Percentiles rank a stretch among this genome's conserved stretches.
These are phyloP conservation scores for Tetradesmus lagerheimii DNA, from an alignment of 139 green algal genomes.

Conservation along the genomic window DNA sequence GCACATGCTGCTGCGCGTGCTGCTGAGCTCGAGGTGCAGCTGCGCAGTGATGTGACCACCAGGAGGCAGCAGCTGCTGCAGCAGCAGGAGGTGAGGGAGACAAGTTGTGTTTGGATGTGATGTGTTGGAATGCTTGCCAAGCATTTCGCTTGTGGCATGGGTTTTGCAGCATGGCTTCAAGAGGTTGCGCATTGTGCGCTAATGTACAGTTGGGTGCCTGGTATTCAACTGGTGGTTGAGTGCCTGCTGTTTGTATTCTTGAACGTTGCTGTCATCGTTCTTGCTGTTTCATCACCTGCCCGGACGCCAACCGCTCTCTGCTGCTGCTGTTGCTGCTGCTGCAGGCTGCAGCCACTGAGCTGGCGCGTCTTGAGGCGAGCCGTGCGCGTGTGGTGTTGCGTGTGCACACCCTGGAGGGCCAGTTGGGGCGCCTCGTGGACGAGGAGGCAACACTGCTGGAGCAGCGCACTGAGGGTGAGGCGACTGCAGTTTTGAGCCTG, in stretches of 20 bases:
- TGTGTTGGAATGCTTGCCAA: not conserved
- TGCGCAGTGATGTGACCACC: not conserved
- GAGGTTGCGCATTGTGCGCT: too few relatives aligned
- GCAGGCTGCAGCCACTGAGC: slow-evolving; percentile 14
- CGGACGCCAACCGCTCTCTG: too few relatives aligned
- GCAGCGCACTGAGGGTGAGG: not conserved
- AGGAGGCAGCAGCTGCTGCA: slow-evolving; percentile 19
- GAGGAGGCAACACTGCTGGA: slow-evolving; percentile 23
- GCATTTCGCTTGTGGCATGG: not conserved
- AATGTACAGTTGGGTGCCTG: too few relatives aligned
- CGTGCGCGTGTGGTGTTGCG: not conserved
- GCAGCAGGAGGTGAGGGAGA: slow-evolving; percentile 6
- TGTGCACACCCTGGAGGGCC: not conserved
- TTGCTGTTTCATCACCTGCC: not conserved
- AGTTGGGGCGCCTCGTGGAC: slow-evolving; percentile 6
- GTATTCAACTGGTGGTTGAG: too few relatives aligned
- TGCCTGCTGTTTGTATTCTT: too few relatives aligned
- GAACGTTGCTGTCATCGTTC: too few relatives aligned
- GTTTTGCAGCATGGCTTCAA: not conserved
- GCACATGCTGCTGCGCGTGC: not conserved
- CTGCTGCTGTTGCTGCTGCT: not conserved
- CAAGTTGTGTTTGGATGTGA: not conserved
- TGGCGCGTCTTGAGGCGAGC: not conserved
- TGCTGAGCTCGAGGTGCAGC: not conserved
- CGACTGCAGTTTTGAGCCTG: not conserved